Evolutionary conservation across 2,329 filamentous ascomycete species (phyloP).

Genomic region (Rasamsonia emersonii): DNA sequence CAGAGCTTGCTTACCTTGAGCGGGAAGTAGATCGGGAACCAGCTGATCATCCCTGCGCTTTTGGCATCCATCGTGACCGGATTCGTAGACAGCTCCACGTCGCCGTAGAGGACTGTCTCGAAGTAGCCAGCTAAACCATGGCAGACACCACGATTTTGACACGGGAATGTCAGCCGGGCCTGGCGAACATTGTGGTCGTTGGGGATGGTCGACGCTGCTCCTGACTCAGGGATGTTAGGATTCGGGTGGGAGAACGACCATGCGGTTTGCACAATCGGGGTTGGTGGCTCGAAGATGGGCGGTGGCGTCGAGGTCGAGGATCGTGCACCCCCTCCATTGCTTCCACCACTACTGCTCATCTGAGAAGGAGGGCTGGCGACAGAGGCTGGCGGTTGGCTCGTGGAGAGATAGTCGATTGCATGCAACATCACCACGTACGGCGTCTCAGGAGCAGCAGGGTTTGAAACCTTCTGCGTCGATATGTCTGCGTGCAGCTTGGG

Average conservation of each 20-base stretch:
- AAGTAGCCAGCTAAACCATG: slow-evolving; percentile 94
- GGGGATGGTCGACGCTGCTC: slow-evolving; percentile 45
- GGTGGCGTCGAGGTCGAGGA: slow-evolving; percentile 21
- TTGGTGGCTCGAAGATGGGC: slow-evolving; percentile 23
- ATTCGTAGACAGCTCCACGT: slow-evolving; percentile 83
- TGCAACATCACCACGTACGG: slow-evolving; percentile 93
- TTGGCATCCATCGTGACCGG: slow-evolving; percentile 86
- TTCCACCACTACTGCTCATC: slow-evolving; percentile 10
- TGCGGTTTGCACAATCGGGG: slow-evolving; percentile 33
- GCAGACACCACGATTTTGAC: slow-evolving; percentile 68
- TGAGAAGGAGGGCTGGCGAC: slow-evolving; percentile 7
- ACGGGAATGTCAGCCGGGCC: slow-evolving; percentile 68
- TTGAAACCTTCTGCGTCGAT: slow-evolving; percentile 50
- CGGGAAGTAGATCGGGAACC: slow-evolving; percentile 98
- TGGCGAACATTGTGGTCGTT: slow-evolving; percentile 90
- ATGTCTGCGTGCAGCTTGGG: slow-evolving; percentile 82
- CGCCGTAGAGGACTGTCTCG: slow-evolving; percentile 83
- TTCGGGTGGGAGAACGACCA: slow-evolving; percentile 39
- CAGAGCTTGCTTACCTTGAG: slow-evolving; percentile 78
- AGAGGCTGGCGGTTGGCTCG: slow-evolving; percentile 48
- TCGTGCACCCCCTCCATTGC: slow-evolving; percentile 12
- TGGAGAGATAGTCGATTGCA: slow-evolving; percentile 76
- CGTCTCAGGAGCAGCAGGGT: slow-evolving; percentile 71
- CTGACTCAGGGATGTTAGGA: slow-evolving; percentile 26
- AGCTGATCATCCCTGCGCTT: slow-evolving; percentile 96